Conservation (phyloP, 768 basidiomycete genomes). For the Postia placenta region DNA sequence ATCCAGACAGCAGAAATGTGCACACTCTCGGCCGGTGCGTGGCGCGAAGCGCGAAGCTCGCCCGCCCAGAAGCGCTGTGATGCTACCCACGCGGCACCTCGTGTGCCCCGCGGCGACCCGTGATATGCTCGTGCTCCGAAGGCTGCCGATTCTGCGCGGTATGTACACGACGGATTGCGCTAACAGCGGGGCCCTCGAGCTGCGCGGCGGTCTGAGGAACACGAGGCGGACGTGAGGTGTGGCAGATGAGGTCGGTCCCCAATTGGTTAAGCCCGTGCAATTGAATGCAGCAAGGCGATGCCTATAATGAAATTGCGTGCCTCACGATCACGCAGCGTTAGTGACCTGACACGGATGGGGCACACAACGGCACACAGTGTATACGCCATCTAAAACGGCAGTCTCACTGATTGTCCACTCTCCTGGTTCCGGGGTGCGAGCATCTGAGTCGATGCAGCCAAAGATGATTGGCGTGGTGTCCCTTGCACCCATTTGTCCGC, state of each 20-base stretch:
- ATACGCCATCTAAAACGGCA: no score
- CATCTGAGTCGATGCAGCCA: no score
- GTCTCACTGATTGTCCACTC: no score
- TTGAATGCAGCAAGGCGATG: background rate
- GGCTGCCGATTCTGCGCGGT: background rate
- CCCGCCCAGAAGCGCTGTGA: background rate
- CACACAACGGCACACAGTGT: background rate
- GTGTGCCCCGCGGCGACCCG: background rate
- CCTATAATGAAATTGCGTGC: background rate
- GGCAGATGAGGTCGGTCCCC: background rate
- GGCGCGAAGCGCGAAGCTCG: background rate
- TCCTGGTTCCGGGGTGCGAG: no score
- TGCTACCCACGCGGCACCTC: background rate
- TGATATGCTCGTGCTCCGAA: background rate
- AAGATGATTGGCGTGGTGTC: no score
- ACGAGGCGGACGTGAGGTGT: background rate
- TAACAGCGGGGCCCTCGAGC: background rate
- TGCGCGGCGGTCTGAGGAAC: background rate
- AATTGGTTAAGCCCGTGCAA: background rate
- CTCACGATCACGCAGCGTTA: background rate
- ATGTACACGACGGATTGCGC: no score
- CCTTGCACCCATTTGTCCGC: no score
- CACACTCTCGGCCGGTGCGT: background rate
- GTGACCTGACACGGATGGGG: background rate
- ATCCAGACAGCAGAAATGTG: no score